A percentile compares a stretch with the other conserved stretches of the same genome.
These are phyloP conservation scores for Leptomonas seymouri DNA, from an alignment of 208 protist species.

Conservation along the genomic window DNA sequence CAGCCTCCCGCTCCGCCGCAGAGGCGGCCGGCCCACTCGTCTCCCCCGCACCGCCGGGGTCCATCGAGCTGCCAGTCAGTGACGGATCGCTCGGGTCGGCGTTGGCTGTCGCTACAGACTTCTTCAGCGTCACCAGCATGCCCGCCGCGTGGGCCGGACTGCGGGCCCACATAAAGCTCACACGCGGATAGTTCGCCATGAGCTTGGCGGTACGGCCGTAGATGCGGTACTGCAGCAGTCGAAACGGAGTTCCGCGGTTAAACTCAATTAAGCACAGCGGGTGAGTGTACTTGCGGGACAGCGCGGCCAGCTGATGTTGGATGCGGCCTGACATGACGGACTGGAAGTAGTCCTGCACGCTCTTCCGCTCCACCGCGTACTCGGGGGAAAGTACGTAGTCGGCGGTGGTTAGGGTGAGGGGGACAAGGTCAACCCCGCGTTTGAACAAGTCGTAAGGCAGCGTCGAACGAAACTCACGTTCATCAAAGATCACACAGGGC, in stretches of 20 bases:
- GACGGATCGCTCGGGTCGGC: slow-evolving; percentile 62
- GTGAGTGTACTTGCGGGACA: slow-evolving; percentile 61
- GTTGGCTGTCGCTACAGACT: slow-evolving; percentile 50
- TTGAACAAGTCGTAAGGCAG: slow-evolving; percentile 77
- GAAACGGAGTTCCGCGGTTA: slow-evolving; percentile 56
- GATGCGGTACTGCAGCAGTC: slow-evolving; percentile 46
- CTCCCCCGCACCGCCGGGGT: slow-evolving; percentile 30
- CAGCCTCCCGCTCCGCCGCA: slow-evolving; percentile 39
- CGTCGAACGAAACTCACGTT: slow-evolving; percentile 83
- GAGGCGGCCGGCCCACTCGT: slow-evolving; percentile 23
- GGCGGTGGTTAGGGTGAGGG: slow-evolving; percentile 74
- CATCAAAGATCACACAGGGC: slow-evolving; percentile 82
- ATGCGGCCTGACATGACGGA: slow-evolving; percentile 80
- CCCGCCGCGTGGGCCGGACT: slow-evolving; percentile 71
- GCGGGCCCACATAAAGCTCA: slow-evolving; percentile 73
- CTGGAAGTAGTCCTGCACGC: slow-evolving; percentile 72
- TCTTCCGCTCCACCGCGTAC: slow-evolving; percentile 87
- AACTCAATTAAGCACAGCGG: slow-evolving; percentile 86
- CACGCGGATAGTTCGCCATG: slow-evolving; percentile 64
- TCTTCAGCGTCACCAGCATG: slow-evolving; percentile 75
- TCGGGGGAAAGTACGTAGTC: slow-evolving; percentile 84
- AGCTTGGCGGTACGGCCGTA: slow-evolving; percentile 64
- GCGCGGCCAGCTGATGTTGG: slow-evolving; percentile 64
- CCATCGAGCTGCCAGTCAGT: slow-evolving; percentile 49
- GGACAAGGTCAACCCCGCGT: slow-evolving; percentile 75